A percentile compares a stretch with the other conserved stretches of the same genome.
phyloP scores from a whole-genome alignment of 2,329 filamentous ascomycete species.

The Dactylellina sp. region DNA sequence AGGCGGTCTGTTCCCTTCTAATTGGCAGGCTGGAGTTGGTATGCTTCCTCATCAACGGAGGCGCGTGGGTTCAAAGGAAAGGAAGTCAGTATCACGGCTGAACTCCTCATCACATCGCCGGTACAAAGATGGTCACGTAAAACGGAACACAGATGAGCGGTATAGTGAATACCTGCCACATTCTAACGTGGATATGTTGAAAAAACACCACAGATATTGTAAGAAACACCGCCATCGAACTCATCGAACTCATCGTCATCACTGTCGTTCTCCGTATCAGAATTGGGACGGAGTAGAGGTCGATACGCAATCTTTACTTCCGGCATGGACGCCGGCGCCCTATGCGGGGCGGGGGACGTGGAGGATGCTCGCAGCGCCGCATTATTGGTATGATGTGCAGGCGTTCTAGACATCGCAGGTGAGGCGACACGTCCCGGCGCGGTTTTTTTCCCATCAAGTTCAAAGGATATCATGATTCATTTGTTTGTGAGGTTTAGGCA shows the following conservation, averaged over 20 bases:
- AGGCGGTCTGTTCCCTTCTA: background rate
- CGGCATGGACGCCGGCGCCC: background rate
- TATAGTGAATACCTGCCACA: background rate
- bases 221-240: conserved; percentile 33
- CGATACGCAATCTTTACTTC: background rate
- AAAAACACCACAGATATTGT: conserved; percentile 7
- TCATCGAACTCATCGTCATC: too few species aligned
- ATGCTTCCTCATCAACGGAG: background rate
- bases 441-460: too few species aligned
- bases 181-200: background rate
- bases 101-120: conserved; percentile 4
- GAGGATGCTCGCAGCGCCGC: conserved; percentile 10
- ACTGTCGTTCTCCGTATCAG: background rate
- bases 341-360: conserved; percentile 12
- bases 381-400: conserved; percentile 23
- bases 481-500: too few species aligned
- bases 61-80: background rate
- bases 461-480: too few species aligned
- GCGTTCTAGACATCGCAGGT: background rate
- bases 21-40: background rate
- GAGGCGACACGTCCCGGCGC: too few species aligned
- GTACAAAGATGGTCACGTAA: background rate
- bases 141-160: background rate
- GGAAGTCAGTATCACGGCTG: background rate
- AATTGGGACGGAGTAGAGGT: conserved; percentile 1